These are phyloP conservation scores for Solanum acaule DNA, from an alignment of 257 asterid genomes.

Conservation along the genomic window DNA sequence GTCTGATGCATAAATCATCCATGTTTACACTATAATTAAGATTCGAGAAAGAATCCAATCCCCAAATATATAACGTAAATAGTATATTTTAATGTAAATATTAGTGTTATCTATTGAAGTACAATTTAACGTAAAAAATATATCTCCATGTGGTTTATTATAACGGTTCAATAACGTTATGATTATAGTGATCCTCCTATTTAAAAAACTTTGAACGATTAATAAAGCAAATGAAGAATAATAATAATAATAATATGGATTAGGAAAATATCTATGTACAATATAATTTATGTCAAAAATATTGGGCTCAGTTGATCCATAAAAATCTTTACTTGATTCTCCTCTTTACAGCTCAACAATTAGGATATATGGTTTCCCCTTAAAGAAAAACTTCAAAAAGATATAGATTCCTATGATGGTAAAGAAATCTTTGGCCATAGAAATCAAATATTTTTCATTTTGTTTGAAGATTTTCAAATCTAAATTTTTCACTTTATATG, in stretches of 20 bases:
- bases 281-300: background rate
- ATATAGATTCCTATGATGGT: background rate
- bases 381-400: background rate
- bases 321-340: background rate
- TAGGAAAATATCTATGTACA: background rate
- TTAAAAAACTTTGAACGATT: background rate
- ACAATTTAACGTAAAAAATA: background rate
- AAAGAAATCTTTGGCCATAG: background rate
- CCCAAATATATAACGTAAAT: background rate
- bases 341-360: background rate
- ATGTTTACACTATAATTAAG: background rate
- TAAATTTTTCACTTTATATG: background rate
- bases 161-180: background rate
- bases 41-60: accelerated
- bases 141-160: background rate
- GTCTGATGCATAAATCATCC: background rate
- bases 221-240: background rate
- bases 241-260: background rate
- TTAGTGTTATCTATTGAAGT: background rate
- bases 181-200: background rate
- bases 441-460: background rate
- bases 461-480: background rate
- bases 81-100: background rate
- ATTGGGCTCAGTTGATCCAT: background rate
- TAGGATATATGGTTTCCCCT: background rate